Evolutionary conservation across 139 green algal species (phyloP), one percentile per base, ranked within the genome.

Genomic region (Bryopsis sp.): DNA sequence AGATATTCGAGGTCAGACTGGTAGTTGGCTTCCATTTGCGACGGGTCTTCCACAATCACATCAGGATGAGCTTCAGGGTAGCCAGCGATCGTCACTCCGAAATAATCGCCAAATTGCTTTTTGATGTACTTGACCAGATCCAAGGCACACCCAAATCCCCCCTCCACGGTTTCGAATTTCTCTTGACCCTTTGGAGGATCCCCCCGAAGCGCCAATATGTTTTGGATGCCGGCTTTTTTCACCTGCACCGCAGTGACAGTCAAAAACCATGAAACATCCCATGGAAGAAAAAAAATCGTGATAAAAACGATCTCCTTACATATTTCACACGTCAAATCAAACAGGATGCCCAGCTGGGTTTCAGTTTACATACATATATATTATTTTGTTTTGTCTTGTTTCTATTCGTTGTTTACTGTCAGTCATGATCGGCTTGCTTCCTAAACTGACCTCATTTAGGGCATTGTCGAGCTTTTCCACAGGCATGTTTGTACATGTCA

Each of bases 401-500:
- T n/a, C n/a, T n/a, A n/a, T n/a, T 24, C 24, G 47, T n/a, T 57
- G 24, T 57, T 57, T 57, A 24, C 47, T 57, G 24, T 24, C 47
- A 57, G 47, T 24, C 47, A n/a, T 24, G 24, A 57, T 57, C 61
- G 36, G 5, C n/a, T 3, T 34, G 31, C 47, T n/a, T n/a, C n/a
- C n/a, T 19, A 36, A 47, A 24, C 47, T 43, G 39, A 91, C 85
- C 84, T 90, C 84, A 19, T 76, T 58, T 28, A 98, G 82, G 2
- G 93, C 91, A 15, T 82, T 71, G n/a, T 91, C 70, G 48, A 98
- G 79, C 73, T 89, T 89, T 47, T 95, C 87, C 47, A 88, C 72
- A 0, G 85, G 86, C 91, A 98, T 98, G 85, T 98, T 98, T 65
- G 93, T 98, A 84, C 93, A 98, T 2, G 93, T 98, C 43, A 98